Evolutionary conservation across 2,329 filamentous ascomycete genomes (phyloP), one percentile per base, ranked within the genome.

Genomic region (Chrysoporthe austroafricana): DNA sequence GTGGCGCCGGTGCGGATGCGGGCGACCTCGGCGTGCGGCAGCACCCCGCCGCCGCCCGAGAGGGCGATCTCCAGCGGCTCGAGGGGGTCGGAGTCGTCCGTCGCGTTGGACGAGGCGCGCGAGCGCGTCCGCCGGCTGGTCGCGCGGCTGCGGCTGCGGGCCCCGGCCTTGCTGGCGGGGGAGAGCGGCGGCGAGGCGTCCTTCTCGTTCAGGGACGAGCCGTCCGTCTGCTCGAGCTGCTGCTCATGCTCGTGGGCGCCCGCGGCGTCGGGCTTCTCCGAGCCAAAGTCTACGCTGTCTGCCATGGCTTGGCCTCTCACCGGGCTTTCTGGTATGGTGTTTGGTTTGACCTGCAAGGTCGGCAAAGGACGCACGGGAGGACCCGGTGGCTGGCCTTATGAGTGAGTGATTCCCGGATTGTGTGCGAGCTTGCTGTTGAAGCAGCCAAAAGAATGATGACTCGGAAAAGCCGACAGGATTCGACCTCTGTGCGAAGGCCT

Each of bases 1-100:
- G 68, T 69, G 5, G 60, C 66, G 8, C 76, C 73, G 4, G 81
- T 84, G 66, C 76, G 75, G 8, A 74, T 73, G 34, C 74, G 79
- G 5, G 76, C 74, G 21, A 82, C 83, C 81, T 5, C 73, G 73
- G 43, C 63, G 34, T 43, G 62, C 62, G 13, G 62, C 44, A 26
- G 26, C 26, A 26, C 26, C 26, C 26, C 26, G 2, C 52, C 61
- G 26, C 11, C 50, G 16, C 68, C 62, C 13, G 66, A 65, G 5
- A 68, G 63, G 54, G 69, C 69, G 34, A 52, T 50, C 44, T 66
- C 63, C 2, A 70, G 66, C 2, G 69, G 69, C 36, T 67, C 66
- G 62, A 70, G 66, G 6, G 68, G 68, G 54, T 70, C 65, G 9
- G 65, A 65, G 58, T 70, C 63, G 39, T 62, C 57, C 16, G 68